phyloP scores from a whole-genome alignment of 2,329 filamentous ascomycete genomes.

The Pestalotiopsis sp. region DNA sequence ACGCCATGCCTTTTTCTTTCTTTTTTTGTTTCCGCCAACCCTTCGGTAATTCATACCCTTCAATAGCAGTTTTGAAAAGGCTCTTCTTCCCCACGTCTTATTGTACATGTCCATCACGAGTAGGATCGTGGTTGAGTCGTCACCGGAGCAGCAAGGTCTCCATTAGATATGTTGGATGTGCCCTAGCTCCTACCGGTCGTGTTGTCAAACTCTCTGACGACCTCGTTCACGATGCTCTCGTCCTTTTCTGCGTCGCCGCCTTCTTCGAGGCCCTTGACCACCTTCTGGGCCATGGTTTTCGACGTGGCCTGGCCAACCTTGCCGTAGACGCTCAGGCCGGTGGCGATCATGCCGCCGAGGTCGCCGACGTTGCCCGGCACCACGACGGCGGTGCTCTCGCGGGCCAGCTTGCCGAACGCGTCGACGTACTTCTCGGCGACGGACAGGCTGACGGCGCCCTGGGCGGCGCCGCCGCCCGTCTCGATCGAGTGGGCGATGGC shows the following conservation, averaged over 20 bases:
- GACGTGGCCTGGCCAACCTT: slow-evolving; percentile 85
- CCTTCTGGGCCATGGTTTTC: slow-evolving; percentile 59
- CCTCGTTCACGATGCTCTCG: slow-evolving; percentile 29
- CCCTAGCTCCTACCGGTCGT: slow-evolving; percentile 24
- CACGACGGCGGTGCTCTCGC: slow-evolving; percentile 93
- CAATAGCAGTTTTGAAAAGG: background rate
- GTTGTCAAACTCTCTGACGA: slow-evolving; percentile 36
- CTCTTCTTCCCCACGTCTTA: background rate
- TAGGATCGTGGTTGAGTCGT: background rate
- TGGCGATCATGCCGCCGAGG: slow-evolving; percentile 95
- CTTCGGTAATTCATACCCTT: background rate
- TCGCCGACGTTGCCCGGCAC: slow-evolving; percentile 97
- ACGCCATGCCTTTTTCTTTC: slow-evolving; percentile 2
- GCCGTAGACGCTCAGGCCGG: slow-evolving; percentile 91
- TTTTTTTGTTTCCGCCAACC: background rate
- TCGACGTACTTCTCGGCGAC: slow-evolving; percentile 99
- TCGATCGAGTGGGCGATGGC: slow-evolving; percentile 78
- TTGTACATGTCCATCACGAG: background rate
- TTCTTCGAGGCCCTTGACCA: slow-evolving; percentile 19
- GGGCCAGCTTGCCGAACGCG: slow-evolving; percentile 88
- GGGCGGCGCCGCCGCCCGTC: slow-evolving; percentile 73
- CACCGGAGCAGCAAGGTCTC: background rate
- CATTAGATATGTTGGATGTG: background rate
- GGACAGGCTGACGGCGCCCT: slow-evolving; percentile 81
- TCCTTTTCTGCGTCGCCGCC: slow-evolving; percentile 11